Conservation (phyloP, 768 basidiomycete genomes). For the Mycena floridula region DNA sequence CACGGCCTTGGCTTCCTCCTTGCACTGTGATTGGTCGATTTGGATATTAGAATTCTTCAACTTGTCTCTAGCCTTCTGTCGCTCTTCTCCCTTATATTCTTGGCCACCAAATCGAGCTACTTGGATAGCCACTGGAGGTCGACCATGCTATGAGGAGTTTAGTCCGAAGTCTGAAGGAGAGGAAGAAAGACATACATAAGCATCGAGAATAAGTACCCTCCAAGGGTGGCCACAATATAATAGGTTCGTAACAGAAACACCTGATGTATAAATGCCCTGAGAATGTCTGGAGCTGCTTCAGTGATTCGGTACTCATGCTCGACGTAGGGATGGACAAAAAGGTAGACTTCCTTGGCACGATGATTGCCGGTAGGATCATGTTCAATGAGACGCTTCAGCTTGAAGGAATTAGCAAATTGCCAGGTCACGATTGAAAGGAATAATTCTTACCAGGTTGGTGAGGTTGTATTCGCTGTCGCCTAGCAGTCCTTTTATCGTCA, state of each 20-base stretch:
- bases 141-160: background rate
- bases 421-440: background rate
- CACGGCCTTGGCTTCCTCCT: background rate
- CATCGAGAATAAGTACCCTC: background rate
- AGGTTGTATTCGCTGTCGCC: slow-evolving; percentile 7
- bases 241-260: too few relatives aligned
- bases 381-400: background rate
- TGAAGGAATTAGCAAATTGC: background rate
- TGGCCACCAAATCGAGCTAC: background rate
- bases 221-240: too few relatives aligned
- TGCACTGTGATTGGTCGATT: background rate
- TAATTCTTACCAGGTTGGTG: slow-evolving; percentile 2
- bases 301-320: background rate
- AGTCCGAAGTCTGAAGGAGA: background rate
- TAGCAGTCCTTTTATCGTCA: slow-evolving; percentile 5
- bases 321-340: background rate
- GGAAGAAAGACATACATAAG: background rate
- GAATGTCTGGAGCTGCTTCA: background rate
- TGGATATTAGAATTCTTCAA: background rate
- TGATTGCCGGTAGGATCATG: slow-evolving; percentile 5
- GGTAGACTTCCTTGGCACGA: slow-evolving; percentile 2
- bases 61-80: background rate
- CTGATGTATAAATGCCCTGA: background rate
- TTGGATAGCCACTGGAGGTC: background rate
- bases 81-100: background rate